These are phyloP conservation scores for Aspergillus biplanus DNA, from an alignment of 495 filamentous ascomycete genomes.

Conservation along the genomic window DNA sequence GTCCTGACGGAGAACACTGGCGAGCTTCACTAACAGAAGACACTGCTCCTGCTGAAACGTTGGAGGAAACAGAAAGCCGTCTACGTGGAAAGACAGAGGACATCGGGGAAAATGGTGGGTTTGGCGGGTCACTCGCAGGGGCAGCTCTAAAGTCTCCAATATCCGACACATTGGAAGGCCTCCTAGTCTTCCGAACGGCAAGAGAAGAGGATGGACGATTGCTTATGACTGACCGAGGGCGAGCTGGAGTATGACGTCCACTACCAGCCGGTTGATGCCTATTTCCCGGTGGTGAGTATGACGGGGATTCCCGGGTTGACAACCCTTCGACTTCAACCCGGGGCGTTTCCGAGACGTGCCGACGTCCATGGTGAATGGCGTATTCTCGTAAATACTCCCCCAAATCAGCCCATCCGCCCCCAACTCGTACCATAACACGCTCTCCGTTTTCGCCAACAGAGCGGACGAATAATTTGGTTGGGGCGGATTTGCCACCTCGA, in stretches of 20 bases:
- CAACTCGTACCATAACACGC: conserved; percentile 95
- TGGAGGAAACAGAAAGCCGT: conserved; percentile 45
- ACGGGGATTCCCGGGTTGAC: conserved; percentile 38
- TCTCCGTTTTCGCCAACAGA: conserved; percentile 88
- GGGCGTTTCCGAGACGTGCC: conserved; percentile 46
- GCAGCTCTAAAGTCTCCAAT: conserved; percentile 33
- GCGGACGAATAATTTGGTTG: conserved; percentile 91
- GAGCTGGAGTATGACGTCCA: conserved; percentile 40
- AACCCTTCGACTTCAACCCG: conserved; percentile 49
- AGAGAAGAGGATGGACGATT: conserved; percentile 46
- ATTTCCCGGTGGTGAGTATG: conserved; percentile 34
- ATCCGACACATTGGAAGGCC: conserved; percentile 45
- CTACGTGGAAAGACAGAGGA: conserved; percentile 29
- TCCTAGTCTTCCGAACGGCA: conserved; percentile 44
- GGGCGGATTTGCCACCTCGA: conserved; percentile 76
- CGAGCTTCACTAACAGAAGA: conserved; percentile 33
- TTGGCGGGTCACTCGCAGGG: conserved; percentile 31
- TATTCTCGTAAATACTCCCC: conserved; percentile 95
- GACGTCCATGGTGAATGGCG: conserved; percentile 78
- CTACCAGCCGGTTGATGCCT: conserved; percentile 27
- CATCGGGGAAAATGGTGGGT: conserved; percentile 38
- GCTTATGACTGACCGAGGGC: conserved; percentile 40
- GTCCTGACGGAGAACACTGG: conserved; percentile 28
- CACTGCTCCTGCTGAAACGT: conserved; percentile 36
- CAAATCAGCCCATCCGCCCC: conserved; percentile 94